Conservation (phyloP, 2,329 filamentous ascomycete species). For the Botryotinia convoluta region DNA sequence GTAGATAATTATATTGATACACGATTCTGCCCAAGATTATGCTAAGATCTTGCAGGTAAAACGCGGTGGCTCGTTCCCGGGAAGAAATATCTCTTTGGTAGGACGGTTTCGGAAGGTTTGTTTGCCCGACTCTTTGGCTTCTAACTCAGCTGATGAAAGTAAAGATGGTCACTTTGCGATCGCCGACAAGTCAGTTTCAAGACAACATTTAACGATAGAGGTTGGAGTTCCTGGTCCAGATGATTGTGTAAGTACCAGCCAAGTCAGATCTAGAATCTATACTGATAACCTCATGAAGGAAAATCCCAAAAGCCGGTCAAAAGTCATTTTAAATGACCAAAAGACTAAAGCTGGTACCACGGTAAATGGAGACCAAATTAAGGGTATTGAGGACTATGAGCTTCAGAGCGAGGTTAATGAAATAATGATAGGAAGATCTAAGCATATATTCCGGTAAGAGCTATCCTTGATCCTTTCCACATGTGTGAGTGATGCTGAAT, state of each 20-base stretch:
- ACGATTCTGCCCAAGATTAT: background rate
- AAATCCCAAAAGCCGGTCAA: slow-evolving; percentile 50
- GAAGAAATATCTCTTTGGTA: slow-evolving; percentile 80
- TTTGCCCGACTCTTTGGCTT: background rate
- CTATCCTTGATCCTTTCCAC: slow-evolving; percentile 16
- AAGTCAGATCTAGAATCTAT: slow-evolving; percentile 10
- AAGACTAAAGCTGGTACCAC: slow-evolving; percentile 81
- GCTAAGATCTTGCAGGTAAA: slow-evolving; percentile 49
- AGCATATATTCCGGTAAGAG: slow-evolving; percentile 57
- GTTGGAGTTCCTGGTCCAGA: slow-evolving; percentile 64
- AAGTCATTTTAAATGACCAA: slow-evolving; percentile 72
- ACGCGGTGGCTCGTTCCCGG: slow-evolving; percentile 83
- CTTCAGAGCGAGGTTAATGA: slow-evolving; percentile 58
- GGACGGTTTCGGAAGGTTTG: slow-evolving; percentile 65
- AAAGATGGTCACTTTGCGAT: slow-evolving; percentile 67
- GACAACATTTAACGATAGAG: slow-evolving; percentile 79
- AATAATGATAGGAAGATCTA: slow-evolving; percentile 70
- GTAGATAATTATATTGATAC: background rate
- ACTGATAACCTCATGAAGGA: slow-evolving; percentile 20
- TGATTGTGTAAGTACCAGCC: slow-evolving; percentile 55
- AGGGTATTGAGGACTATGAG: slow-evolving; percentile 53
- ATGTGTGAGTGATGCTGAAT: background rate
- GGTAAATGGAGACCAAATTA: slow-evolving; percentile 70
- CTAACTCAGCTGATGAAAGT: background rate
- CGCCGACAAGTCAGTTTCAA: slow-evolving; percentile 78